A percentile compares a stretch with the other conserved stretches of the same genome.
Evolutionary conservation across 345 rosid genomes (phyloP).

Genomic region (Brassica rapa): DNA sequence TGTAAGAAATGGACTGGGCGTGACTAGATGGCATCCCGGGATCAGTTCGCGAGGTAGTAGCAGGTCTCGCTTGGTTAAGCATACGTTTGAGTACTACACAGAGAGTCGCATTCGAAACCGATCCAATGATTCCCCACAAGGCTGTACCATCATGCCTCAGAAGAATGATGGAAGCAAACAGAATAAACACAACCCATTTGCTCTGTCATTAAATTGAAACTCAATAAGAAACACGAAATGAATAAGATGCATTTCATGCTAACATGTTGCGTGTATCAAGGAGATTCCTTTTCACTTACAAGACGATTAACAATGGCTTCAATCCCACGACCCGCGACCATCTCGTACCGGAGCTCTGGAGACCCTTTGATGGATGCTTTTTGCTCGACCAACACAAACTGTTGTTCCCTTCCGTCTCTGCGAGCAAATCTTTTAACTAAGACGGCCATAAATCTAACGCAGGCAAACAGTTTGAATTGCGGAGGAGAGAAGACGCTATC

Average conservation of each 20-base stretch:
- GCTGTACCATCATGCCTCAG: slow-evolving; percentile 71
- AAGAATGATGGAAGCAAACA: slow-evolving; percentile 52
- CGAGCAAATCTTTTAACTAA: slow-evolving; percentile 36
- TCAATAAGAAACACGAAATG: slow-evolving; percentile 2
- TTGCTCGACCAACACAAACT: slow-evolving; percentile 40
- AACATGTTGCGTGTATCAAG: slow-evolving; percentile 10
- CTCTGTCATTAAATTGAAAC: slow-evolving; percentile 48
- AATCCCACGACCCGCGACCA: slow-evolving; percentile 39
- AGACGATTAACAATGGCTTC: slow-evolving; percentile 64
- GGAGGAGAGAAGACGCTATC: background rate
- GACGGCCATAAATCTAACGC: slow-evolving; percentile 39
- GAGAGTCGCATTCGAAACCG: slow-evolving; percentile 53
- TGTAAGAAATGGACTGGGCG: slow-evolving; percentile 77
- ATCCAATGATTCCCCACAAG: slow-evolving; percentile 70
- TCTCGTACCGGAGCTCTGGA: slow-evolving; percentile 13
- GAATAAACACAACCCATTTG: slow-evolving; percentile 70
- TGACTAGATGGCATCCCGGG: slow-evolving; percentile 98
- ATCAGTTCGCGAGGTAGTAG: slow-evolving; percentile 55
- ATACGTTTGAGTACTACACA: slow-evolving; percentile 57
- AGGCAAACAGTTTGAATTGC: background rate
- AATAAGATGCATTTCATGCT: background rate
- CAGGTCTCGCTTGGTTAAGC: slow-evolving; percentile 75
- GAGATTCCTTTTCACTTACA: slow-evolving; percentile 47
- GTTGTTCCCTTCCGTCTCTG: slow-evolving; percentile 39
- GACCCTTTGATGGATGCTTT: slow-evolving; percentile 44